Base-by-base conservation (phyloP, 2,329 filamentous ascomycete species). In the Chaetomium strumarium region DNA sequence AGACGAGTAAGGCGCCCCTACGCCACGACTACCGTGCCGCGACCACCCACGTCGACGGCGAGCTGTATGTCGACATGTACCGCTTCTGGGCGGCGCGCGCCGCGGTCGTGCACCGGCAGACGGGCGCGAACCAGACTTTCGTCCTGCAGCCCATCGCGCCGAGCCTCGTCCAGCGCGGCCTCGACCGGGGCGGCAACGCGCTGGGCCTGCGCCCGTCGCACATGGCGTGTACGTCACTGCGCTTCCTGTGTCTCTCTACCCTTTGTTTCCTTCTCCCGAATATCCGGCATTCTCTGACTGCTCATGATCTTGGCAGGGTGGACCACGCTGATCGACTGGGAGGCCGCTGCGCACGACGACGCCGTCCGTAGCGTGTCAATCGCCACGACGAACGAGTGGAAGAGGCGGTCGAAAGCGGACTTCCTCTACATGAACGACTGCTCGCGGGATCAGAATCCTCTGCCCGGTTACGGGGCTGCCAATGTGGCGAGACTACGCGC, bases 401-500 rank as follows among this genome's bases (percentile, higher is more conserved):
- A 20, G 33, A 51, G 7, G 36, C 33, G 12, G 49, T 56, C 33
- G 47, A n/a, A n/a, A 6, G 46, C 41, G 2, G n/a, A n/a, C n/a
- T 2, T 20, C 52, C 33, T 44, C 0, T 63, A 63, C 16, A 38
- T 62, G 17, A 68, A 68, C 41, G 67, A 67, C 33, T 11, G 11
- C 33, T 12, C 33, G 33, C 39, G 62, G 59, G 10, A 57, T 30
- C 66, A 68, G 53, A 57, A 65, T 11, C 56, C 59, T 3, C 42
- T 67, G 7, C 16, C 16, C n/a, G 62, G 58, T 14, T 66, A 65
- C 31, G 64, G 65, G 2, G 40, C 49, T 29, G 60, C 64, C 29
- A 66, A 66, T 29, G 41, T 67, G 5, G 19, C 29, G 16, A 39
- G 55, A 19, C 48, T 65, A 45, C 58, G 54, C 50, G 45, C 39